Percentiles rank a stretch among this genome's conserved stretches.
These are phyloP conservation scores for Telopea speciosissima DNA, from an alignment of 177 flowering plant genomes.

Conservation along the genomic window DNA sequence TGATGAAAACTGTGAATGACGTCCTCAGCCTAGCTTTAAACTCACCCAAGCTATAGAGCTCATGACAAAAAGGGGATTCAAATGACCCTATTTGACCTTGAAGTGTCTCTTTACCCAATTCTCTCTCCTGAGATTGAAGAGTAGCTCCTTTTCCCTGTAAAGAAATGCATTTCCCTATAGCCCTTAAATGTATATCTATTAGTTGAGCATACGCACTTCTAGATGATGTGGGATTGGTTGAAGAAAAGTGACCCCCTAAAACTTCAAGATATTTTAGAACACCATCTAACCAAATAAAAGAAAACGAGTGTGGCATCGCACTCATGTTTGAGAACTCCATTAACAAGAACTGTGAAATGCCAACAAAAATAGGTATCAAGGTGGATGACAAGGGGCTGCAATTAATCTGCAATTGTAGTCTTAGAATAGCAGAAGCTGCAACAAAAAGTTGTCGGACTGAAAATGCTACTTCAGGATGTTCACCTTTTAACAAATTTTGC, in stretches of 20 bases:
- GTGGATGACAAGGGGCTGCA: conserved; percentile 22
- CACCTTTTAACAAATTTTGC: conserved; percentile 49
- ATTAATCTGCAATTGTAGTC: conserved; percentile 34
- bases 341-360: conserved; percentile 47
- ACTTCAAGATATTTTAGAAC: conserved; percentile 68
- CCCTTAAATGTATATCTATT: conserved; percentile 55
- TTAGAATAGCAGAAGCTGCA: conserved; percentile 61
- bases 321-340: conserved; percentile 38
- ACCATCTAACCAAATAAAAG: conserved; percentile 74
- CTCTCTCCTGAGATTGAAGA: conserved; percentile 61
- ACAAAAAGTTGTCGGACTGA: conserved; percentile 53
- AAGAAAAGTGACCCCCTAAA: conserved; percentile 52
- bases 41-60: conserved; percentile 38
- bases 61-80: conserved; percentile 21
- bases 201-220: conserved; percentile 44
- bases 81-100: conserved; percentile 18
- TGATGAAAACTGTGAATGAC: conserved; percentile 58
- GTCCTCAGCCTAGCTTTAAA: conserved; percentile 59
- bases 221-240: conserved; percentile 34
- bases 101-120: conserved; percentile 51
- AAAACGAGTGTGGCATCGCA: conserved; percentile 35
- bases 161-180: conserved; percentile 71
- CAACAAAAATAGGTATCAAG: conserved; percentile 32
- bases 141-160: conserved; percentile 71
- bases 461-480: conserved; percentile 52